Conservation (phyloP, 345 rosid genomes). For the Lenwebbia sp. region DNA sequence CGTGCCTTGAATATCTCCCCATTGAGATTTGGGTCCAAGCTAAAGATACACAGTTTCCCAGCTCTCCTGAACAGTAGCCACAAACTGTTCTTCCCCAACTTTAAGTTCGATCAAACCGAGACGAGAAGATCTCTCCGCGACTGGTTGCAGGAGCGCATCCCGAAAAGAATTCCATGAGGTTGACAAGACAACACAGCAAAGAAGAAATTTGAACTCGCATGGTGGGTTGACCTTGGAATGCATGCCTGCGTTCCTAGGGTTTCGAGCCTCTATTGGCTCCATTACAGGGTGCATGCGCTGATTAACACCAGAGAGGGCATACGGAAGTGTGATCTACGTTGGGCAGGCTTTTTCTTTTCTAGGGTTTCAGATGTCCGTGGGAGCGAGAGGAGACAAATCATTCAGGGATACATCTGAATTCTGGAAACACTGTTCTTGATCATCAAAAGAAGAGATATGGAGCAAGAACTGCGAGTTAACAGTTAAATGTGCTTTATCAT, state of each 20-base stretch:
- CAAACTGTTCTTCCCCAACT: neutral
- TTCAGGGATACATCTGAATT: neutral
- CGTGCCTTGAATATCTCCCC: neutral
- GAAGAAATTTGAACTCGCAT: neutral
- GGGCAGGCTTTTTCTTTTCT: neutral
- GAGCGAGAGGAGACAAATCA: neutral
- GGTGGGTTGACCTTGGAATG: neutral
- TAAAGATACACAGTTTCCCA: neutral
- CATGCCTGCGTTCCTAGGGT: neutral
- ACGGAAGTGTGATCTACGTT: neutral
- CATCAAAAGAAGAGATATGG: neutral
- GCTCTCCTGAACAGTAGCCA: neutral
- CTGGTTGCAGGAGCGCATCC: neutral
- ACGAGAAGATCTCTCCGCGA: neutral
- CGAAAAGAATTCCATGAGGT: neutral
- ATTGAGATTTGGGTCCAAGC: neutral
- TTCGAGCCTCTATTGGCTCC: neutral
- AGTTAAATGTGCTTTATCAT: neutral
- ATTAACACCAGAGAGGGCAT: neutral
- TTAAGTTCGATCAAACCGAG: neutral
- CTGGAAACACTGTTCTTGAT: neutral
- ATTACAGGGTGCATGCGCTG: neutral
- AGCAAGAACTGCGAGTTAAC: neutral
- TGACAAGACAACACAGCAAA: neutral
- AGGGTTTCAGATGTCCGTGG: neutral